Conservation (phyloP, 768 basidiomycete genomes). For the Suillus tomentosus region DNA sequence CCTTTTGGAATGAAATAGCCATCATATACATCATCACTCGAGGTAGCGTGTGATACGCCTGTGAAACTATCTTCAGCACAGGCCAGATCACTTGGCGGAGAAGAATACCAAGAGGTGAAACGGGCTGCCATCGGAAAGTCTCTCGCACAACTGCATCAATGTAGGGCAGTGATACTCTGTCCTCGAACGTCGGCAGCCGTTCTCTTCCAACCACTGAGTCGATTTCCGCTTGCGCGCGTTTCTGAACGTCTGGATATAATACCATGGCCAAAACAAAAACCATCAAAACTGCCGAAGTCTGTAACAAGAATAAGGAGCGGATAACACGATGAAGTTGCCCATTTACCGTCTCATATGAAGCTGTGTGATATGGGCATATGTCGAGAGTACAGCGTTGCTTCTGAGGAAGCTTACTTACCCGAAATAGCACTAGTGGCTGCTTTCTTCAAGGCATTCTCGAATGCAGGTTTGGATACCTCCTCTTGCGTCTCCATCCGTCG, state of each 20-base stretch:
- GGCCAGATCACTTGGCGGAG: not conserved
- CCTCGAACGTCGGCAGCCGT: slow-evolving; percentile 17
- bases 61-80: not conserved
- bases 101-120: slow-evolving; percentile 15
- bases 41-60: slow-evolving; percentile 18
- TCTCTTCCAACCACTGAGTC: slow-evolving; percentile 24
- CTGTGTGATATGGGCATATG: not conserved
- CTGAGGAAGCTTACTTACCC: slow-evolving; percentile 9
- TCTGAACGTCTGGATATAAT: slow-evolving; percentile 18
- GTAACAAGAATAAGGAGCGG: not conserved
- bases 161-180: slow-evolving; percentile 17
- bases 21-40: slow-evolving; percentile 15
- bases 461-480: slow-evolving; percentile 2
- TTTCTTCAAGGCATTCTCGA: slow-evolving; percentile 15
- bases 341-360: slow-evolving; percentile 16
- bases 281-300: slow-evolving; percentile 17
- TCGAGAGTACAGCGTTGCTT: not conserved
- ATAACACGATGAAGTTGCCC: not conserved
- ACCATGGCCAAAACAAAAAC: slow-evolving; percentile 23
- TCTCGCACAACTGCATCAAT: slow-evolving; percentile 22
- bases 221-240: slow-evolving; percentile 23
- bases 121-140: slow-evolving; percentile 19
- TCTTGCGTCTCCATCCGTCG: slow-evolving; percentile 20
- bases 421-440: slow-evolving; percentile 17
- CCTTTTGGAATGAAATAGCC: slow-evolving; percentile 24